Evolutionary conservation across 164 flowering plant species (phyloP).

Genomic region (Aristolochia contorta): DNA sequence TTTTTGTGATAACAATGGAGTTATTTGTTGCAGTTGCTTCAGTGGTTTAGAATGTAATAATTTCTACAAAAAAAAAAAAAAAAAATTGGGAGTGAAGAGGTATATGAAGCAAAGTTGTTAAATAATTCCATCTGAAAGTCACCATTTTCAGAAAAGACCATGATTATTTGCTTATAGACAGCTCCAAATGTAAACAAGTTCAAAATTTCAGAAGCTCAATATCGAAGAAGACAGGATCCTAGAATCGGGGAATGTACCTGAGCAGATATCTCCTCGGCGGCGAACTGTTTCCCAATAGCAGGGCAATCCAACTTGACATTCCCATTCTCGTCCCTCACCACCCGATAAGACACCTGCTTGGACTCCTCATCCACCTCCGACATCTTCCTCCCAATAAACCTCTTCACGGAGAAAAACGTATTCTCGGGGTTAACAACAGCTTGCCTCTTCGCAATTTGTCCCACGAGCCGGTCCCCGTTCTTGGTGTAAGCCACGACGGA

Average conservation of each 20-base stretch:
- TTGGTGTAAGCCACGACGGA: constrained; percentile 95
- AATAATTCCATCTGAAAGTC: too few species aligned
- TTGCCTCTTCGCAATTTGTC: constrained; percentile 94
- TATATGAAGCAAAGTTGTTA: too few species aligned
- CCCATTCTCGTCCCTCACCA: constrained; percentile 53
- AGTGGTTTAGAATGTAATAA: too few species aligned
- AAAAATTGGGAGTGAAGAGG: too few species aligned
- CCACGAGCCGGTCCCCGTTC: constrained; percentile 73
- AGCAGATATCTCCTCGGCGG: constrained; percentile 74
- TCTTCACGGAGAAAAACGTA: constrained; percentile 75
- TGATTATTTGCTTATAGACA: too few species aligned
- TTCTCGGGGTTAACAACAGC: constrained; percentile 91
- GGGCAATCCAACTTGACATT: constrained; percentile 72
- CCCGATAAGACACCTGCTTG: constrained; percentile 54
- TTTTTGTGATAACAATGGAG: too few species aligned
- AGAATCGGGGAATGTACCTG: constrained; percentile 29
- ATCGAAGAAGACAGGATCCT: neutral
- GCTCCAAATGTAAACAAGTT: too few species aligned
- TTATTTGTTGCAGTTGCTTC: too few species aligned
- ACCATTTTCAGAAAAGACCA: too few species aligned
- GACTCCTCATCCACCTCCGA: constrained; percentile 56
- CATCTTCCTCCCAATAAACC: constrained; percentile 77
- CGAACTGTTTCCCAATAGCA: constrained; percentile 63
- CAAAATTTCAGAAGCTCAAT: neutral
- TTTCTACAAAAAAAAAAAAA: too few species aligned